Evolutionary conservation across 2,329 filamentous ascomycete genomes (phyloP).

Genomic region (Helotiales sp.): DNA sequence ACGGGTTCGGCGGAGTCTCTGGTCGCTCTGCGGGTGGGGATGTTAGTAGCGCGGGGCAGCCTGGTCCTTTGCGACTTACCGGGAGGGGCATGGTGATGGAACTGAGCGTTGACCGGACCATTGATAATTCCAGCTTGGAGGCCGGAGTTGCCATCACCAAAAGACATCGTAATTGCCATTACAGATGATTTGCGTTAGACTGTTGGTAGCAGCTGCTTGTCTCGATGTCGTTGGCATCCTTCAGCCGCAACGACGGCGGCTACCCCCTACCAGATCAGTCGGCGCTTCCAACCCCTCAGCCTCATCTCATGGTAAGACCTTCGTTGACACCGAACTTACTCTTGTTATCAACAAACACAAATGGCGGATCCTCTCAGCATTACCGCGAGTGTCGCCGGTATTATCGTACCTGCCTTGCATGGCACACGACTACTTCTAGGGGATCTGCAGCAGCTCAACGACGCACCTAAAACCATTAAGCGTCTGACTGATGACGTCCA

Average conservation of each 20-base stretch:
- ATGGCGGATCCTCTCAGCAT: conserved; percentile 40
- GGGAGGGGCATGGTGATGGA: conserved; percentile 33
- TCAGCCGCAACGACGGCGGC: conserved; percentile 29
- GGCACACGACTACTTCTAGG: conserved; percentile 41
- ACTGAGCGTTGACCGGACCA: conserved; percentile 31
- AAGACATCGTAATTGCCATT: conserved; percentile 33
- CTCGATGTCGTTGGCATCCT: conserved; percentile 27
- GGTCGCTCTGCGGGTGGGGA: conserved; percentile 30
- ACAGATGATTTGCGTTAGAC: conserved; percentile 25
- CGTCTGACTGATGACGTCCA: conserved; percentile 41
- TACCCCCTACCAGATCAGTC: conserved; percentile 23
- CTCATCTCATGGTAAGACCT: not conserved
- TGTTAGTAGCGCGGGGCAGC: conserved; percentile 32
- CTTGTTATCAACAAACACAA: conserved; percentile 24
- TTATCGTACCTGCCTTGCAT: conserved; percentile 42
- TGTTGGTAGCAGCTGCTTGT: conserved; percentile 24
- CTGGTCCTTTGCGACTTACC: conserved; percentile 33
- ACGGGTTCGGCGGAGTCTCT: conserved; percentile 33
- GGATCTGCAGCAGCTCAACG: conserved; percentile 43
- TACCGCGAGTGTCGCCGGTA: no score
- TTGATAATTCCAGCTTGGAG: conserved; percentile 33
- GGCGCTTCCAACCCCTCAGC: conserved; percentile 22
- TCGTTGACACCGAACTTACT: conserved; percentile 6
- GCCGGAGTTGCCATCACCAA: conserved; percentile 29
- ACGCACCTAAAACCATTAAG: conserved; percentile 43